Evolutionary conservation across 352 stramenopile species (phyloP).

Genomic region (Globisporangium cylindrosporum): DNA sequence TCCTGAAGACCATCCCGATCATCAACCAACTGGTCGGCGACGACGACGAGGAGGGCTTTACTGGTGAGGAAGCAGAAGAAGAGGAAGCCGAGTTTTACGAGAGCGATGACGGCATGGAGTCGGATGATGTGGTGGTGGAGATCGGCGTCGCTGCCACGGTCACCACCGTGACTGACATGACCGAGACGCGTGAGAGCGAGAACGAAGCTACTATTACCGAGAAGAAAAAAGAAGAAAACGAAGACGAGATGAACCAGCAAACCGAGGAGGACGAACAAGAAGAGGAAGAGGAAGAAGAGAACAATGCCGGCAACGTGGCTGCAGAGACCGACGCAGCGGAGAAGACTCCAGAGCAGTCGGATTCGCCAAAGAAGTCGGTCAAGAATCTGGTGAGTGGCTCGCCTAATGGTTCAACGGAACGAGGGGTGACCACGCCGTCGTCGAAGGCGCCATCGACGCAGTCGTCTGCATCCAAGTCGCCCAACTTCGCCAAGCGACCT

Average conservation of each 20-base stretch:
- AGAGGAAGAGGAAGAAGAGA: constrained; percentile 3
- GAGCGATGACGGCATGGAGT: constrained; percentile 17
- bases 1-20: constrained; percentile 68
- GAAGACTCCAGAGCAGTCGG: neutral
- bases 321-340: neutral
- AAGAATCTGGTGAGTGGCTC: constrained; percentile 1
- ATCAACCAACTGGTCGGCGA: constrained; percentile 51
- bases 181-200: constrained; percentile 5
- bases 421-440: constrained; percentile 1
- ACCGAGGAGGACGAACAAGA: neutral
- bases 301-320: neutral
- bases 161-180: neutral
- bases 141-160: neutral
- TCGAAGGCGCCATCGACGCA: constrained; percentile 10
- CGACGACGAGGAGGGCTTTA: constrained; percentile 26
- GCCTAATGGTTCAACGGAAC: neutral
- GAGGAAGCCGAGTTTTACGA: constrained; percentile 5
- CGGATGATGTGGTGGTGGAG: constrained; percentile 16
- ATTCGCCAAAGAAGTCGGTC: neutral
- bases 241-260: constrained; percentile 7
- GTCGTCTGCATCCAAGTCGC: constrained; percentile 3
- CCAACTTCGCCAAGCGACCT: constrained; percentile 11
- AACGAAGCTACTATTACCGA: neutral
- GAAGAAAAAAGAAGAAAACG: constrained; percentile 17
- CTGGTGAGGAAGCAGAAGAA: constrained; percentile 20